Base-by-base conservation (phyloP, 768 basidiomycete genomes). In the Phanerochaete sordida region DNA sequence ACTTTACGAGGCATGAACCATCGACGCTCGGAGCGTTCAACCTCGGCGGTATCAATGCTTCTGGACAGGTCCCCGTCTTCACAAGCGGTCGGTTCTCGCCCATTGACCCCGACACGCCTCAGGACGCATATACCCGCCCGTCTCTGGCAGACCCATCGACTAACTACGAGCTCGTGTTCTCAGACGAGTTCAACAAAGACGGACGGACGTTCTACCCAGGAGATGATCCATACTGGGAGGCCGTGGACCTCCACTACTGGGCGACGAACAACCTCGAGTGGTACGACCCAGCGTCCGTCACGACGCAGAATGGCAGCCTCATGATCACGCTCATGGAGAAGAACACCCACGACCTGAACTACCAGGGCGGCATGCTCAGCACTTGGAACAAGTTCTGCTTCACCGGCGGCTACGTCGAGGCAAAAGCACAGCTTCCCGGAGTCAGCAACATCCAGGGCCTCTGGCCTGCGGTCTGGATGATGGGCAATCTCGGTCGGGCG, bases 381-480 rank as follows among this genome's bases (percentile, higher is more conserved):
- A 81, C 82, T 19, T 77, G 86, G 91, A 97, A 97, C 74, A 95
- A 96, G 73, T 91, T 98, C 64, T 98, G 93, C 75, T 95, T 96
- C 74, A 92, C 92, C 30, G 93, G 91, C 37, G 95, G 95, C 43
- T 78, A 91, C 59, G 77, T 95, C 54, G 85, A 91, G 64, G 75
- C 80, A 2, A 81, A 83, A 35, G 85, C 90, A n/a, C 78, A 76
- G 27, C 74, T 93, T 49, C 91, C 91, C 8, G 91, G 91, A 0
- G 69, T 74, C 9, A 83, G 78, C 65, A 84, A 85, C 62, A 75
- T 93, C 33, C 74, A 65, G 24, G 83, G 81, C 59, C 71, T 93
- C 2, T 93, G 91, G 91, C 91, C 91, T 49, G 89, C 90, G 52
- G 74, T 91, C 2, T 90, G 89, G 88, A 77, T 86, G 1, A 86